Evolutionary conservation across 1,284 basidiomycete species (phyloP).

Genomic region (Heterobasidion parviporum): DNA sequence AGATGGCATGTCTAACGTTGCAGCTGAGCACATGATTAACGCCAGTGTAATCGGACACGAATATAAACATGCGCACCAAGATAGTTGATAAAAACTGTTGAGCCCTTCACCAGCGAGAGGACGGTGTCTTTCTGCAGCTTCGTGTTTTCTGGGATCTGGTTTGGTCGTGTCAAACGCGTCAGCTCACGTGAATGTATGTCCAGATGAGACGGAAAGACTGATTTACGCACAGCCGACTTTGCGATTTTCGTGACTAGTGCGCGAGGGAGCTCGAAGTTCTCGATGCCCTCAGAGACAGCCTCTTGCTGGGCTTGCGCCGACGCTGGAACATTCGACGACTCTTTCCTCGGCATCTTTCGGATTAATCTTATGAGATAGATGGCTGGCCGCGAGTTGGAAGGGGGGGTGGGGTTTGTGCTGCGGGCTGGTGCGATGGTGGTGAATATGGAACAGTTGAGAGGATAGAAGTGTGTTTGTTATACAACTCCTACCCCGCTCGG

Average conservation of each 20-base stretch:
- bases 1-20: neutral
- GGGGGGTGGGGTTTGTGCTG: no score
- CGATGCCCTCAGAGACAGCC: constrained; percentile 70
- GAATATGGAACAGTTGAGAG: no score
- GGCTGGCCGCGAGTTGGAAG: no score
- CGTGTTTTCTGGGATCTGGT: constrained; percentile 62
- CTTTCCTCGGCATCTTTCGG: constrained; percentile 44
- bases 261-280: constrained; percentile 82
- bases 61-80: constrained; percentile 48
- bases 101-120: constrained; percentile 73
- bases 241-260: constrained; percentile 76
- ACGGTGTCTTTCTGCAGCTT: constrained; percentile 86
- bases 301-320: constrained; percentile 71
- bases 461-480: no score
- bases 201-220: neutral
- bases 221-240: constrained; percentile 52
- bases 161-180: neutral
- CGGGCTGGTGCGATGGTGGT: no score
- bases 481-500: no score
- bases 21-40: neutral
- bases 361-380: no score
- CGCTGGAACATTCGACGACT: constrained; percentile 37
- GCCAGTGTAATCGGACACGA: neutral
- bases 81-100: constrained; percentile 89
- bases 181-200: neutral